Conservation (phyloP, 2,329 filamentous ascomycete species). For the Calonectria naviculata region DNA sequence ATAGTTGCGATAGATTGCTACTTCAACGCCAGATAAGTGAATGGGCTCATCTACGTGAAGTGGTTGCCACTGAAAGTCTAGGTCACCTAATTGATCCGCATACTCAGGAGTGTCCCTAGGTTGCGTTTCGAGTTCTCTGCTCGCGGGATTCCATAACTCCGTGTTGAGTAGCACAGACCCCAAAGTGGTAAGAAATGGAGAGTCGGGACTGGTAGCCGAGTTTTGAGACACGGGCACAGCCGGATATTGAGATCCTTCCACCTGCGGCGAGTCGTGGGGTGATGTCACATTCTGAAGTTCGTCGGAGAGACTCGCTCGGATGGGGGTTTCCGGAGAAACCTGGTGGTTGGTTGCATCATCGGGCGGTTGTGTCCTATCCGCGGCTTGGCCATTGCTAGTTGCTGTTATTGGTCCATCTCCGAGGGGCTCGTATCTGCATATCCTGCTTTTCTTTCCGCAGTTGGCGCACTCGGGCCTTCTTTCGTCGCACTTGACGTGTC, state of each 20-base stretch:
- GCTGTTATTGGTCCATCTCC: not conserved
- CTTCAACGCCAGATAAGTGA: not conserved
- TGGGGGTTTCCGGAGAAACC: not conserved
- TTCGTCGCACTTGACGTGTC: conserved; percentile 8
- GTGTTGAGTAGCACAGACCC: not conserved
- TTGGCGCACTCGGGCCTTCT: not conserved
- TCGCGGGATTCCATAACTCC: not conserved
- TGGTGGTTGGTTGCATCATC: not conserved
- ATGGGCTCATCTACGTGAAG: not conserved
- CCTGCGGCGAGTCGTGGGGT: not conserved
- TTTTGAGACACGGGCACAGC: not conserved
- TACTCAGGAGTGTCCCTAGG: not conserved
- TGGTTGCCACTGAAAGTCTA: not conserved
- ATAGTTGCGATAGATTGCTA: not conserved
- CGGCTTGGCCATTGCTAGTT: not conserved
- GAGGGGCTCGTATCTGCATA: not conserved
- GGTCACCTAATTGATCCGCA: not conserved
- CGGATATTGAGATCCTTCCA: not conserved
- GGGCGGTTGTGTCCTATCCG: not conserved
- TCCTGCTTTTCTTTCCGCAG: conserved; percentile 1
- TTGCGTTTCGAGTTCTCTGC: not conserved
- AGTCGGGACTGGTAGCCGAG: not conserved
- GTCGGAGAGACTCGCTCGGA: not conserved
- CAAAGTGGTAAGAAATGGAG: not conserved
- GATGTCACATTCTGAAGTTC: not conserved